phyloP scores from a whole-genome alignment of 768 basidiomycete species.

The Termitomyces sp. region DNA sequence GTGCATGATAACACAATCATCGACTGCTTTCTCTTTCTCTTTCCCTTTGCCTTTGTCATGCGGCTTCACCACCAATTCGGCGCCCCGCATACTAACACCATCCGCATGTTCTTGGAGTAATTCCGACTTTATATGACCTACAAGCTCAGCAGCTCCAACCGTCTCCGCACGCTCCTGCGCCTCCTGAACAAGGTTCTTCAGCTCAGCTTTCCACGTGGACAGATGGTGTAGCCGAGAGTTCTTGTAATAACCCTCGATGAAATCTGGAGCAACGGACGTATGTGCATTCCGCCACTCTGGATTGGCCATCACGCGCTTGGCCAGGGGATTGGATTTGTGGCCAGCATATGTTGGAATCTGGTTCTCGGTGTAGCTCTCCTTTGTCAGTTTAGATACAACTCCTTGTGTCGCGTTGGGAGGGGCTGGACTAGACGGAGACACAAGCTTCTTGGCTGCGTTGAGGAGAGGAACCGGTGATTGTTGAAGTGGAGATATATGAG shows the following conservation, averaged over 20 bases:
- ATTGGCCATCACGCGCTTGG: slow-evolving; percentile 75
- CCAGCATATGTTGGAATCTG: slow-evolving; percentile 60
- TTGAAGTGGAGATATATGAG: background rate
- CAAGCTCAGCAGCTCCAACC: slow-evolving; percentile 15
- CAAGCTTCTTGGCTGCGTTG: background rate
- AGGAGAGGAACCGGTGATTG: background rate
- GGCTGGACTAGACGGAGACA: background rate
- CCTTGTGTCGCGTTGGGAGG: background rate
- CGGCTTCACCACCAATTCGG: slow-evolving; percentile 42
- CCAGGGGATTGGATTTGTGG: slow-evolving; percentile 62
- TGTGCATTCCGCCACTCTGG: slow-evolving; percentile 83
- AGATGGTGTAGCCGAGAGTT: slow-evolving; percentile 93
- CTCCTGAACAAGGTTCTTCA: slow-evolving; percentile 71
- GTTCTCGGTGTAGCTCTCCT: background rate
- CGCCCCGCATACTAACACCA: slow-evolving; percentile 47
- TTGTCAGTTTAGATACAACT: no score
- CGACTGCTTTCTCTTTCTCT: slow-evolving; percentile 49
- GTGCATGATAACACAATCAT: slow-evolving; percentile 76
- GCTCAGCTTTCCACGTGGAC: slow-evolving; percentile 88
- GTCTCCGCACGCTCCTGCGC: slow-evolving; percentile 69
- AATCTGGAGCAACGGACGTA: slow-evolving; percentile 81
- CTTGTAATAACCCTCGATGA: slow-evolving; percentile 78
- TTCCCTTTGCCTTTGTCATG: slow-evolving; percentile 49
- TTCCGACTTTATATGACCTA: slow-evolving; percentile 27
- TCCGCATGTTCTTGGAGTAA: slow-evolving; percentile 12